Evolutionary conservation across 768 basidiomycete genomes (phyloP).

Genomic region (Amanita exitialis): DNA sequence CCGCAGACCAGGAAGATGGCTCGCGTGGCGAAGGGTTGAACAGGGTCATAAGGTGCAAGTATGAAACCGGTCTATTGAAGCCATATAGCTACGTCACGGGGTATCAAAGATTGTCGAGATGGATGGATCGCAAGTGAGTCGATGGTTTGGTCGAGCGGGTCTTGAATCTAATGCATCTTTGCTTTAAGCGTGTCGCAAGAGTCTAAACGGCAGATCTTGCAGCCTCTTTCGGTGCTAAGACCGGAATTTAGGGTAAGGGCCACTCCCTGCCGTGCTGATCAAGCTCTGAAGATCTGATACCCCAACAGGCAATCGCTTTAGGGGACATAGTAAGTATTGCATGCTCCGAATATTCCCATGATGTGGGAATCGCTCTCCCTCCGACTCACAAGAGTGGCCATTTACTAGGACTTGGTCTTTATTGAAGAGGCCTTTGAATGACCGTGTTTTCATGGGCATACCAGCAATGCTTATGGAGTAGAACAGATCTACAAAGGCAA

Average conservation of each 20-base stretch:
- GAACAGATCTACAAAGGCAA: constrained; percentile 99
- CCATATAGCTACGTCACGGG: constrained; percentile 98
- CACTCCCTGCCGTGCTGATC: background rate
- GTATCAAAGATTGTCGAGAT: constrained; percentile 80
- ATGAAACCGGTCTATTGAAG: constrained; percentile 89
- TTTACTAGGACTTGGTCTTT: constrained; percentile 76
- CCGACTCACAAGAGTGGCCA: constrained; percentile 1
- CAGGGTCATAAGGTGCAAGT: constrained; percentile 90
- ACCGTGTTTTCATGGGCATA: constrained; percentile 93
- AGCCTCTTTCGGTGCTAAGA: constrained; percentile 78
- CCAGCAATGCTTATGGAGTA: constrained; percentile 94
- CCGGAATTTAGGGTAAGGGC: constrained; percentile 71
- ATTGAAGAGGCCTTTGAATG: constrained; percentile 99
- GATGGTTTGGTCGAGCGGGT: background rate
- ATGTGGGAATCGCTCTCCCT: background rate
- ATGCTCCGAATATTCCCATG: background rate
- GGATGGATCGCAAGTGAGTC: constrained; percentile 88
- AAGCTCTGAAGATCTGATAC: background rate
- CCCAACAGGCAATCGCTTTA: constrained; percentile 58
- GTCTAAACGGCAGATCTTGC: constrained; percentile 85
- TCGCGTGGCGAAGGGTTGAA: constrained; percentile 84
- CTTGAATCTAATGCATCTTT: constrained; percentile 6
- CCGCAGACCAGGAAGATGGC: constrained; percentile 90
- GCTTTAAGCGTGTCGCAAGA: constrained; percentile 69
- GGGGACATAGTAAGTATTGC: constrained; percentile 55